Evolutionary conservation across 176 grass and related monocot genomes (phyloP), one percentile per base, ranked within the genome.

Genomic region (Oryza meridionalis): DNA sequence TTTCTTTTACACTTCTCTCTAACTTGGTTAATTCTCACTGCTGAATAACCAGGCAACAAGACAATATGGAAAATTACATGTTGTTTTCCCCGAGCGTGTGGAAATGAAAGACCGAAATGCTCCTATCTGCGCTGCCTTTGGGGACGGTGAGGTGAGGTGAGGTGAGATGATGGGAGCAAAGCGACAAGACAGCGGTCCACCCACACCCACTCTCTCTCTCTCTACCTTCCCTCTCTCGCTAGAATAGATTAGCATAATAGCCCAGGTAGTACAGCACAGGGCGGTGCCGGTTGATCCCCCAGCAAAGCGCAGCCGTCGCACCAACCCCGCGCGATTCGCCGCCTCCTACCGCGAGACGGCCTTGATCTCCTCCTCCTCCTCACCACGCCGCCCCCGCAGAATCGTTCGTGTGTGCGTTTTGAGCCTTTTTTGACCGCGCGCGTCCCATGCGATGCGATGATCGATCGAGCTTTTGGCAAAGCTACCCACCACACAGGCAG

Each of bases 121-220:
- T 2, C 19, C 19, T 9, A 21, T 1, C 46, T 15, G 12, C 3
- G 0, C 16, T 58, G 17, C 6, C 7, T 58, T 51, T 16, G 15
- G 0, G 47, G 49, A 19, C 4, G 2, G 40, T 29, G 33, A 5
- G 32, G 32, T 33, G 32, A 33, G 7, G 7, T 37, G 13, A 2
- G 58, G 24, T 11, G 58, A 62, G 12, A 31, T 67, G 81, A 85
- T 77, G 71, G 37, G 32, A 64, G 24, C 65, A 89, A 79, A 76
- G 82, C 90, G 90, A 94, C 90, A 90, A 92, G 21, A 51, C 67
- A 94, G 87, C 89, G 89, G 91, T 97, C 90, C 80, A 81, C 70
- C 69, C 66, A 63, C 44, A 31, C 13, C 76, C 55, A n/a, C 5
- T 1, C 49, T 2, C 49, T 51, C 49, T 50, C 4, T 33, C 32